Conservation (phyloP, 164 flowering plant genomes). For the Sedum album region DNA sequence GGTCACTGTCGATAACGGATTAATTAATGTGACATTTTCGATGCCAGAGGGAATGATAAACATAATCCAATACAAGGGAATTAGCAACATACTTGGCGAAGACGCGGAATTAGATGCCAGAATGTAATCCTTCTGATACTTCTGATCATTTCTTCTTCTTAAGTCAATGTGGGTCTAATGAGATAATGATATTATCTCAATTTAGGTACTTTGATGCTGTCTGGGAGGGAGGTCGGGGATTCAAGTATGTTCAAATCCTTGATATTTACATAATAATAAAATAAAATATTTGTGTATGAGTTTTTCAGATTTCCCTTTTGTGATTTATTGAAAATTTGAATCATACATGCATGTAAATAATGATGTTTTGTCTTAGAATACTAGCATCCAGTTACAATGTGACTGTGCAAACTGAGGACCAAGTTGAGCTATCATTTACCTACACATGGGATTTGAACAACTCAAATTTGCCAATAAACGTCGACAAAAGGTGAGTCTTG, state of each 20-base stretch:
- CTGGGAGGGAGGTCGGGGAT: not conserved
- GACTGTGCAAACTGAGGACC: conserved; percentile 13
- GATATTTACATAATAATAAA: too few relatives aligned
- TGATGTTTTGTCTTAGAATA: conserved; percentile 11
- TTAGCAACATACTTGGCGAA: not conserved
- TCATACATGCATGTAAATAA: not conserved
- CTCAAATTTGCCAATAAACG: conserved; percentile 2
- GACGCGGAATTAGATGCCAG: not conserved
- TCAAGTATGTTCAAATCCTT: not conserved
- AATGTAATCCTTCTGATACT: not conserved
- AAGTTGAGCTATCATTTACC: conserved; percentile 22
- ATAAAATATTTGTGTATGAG: too few relatives aligned
- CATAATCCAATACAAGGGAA: conserved; percentile 1
- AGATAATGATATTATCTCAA: not conserved
- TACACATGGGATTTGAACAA: conserved; percentile 12
- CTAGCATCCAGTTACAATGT: conserved; percentile 11
- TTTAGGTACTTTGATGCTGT: not conserved
- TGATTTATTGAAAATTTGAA: not conserved
- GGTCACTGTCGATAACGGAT: too few relatives aligned
- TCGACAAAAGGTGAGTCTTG: not conserved
- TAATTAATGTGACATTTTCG: too few relatives aligned
- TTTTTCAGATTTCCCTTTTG: too few relatives aligned
- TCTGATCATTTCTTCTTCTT: not conserved
- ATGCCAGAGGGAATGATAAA: conserved; percentile 6
- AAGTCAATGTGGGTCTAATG: not conserved